Evolutionary conservation across 768 basidiomycete species (phyloP).

Genomic region (Termitomyces sp.): DNA sequence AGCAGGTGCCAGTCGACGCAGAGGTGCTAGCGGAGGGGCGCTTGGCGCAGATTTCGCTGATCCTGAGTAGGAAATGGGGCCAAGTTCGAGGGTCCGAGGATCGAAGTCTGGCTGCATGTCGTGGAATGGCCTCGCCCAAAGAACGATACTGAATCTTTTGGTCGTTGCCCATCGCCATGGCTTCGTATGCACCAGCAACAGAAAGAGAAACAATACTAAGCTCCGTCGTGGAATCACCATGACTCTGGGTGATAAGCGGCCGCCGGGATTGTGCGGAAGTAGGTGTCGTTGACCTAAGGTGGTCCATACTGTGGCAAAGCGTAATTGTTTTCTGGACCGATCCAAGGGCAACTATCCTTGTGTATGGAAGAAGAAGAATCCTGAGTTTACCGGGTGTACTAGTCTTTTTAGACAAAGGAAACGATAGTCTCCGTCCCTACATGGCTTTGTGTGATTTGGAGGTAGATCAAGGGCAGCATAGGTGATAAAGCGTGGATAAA

Average conservation of each 20-base stretch:
- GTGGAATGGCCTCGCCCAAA: constrained; percentile 7
- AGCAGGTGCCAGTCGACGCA: constrained; percentile 4
- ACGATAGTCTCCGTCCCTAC: too few relatives aligned
- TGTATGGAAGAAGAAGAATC: too few relatives aligned
- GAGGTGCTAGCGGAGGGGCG: not conserved
- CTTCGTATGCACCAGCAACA: not conserved
- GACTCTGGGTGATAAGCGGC: not conserved
- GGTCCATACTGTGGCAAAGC: not conserved
- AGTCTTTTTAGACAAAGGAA: too few relatives aligned
- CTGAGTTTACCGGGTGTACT: too few relatives aligned
- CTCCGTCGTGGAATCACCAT: not conserved
- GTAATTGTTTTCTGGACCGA: not conserved
- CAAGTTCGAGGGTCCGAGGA: not conserved
- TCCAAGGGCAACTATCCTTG: too few relatives aligned
- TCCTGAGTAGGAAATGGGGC: not conserved
- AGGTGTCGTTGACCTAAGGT: not conserved
- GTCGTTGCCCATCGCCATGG: not conserved
- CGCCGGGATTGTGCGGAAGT: not conserved
- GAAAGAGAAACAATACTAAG: not conserved
- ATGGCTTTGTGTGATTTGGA: too few relatives aligned
- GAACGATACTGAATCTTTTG: constrained; percentile 8
- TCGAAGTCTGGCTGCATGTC: constrained; percentile 13
- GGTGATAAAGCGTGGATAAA: too few relatives aligned
- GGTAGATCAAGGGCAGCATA: too few relatives aligned
- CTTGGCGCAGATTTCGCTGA: not conserved